Evolutionary conservation across 208 protist species (phyloP), one percentile per base, ranked within the genome.

Genomic region (Acanthamoeba quina): DNA sequence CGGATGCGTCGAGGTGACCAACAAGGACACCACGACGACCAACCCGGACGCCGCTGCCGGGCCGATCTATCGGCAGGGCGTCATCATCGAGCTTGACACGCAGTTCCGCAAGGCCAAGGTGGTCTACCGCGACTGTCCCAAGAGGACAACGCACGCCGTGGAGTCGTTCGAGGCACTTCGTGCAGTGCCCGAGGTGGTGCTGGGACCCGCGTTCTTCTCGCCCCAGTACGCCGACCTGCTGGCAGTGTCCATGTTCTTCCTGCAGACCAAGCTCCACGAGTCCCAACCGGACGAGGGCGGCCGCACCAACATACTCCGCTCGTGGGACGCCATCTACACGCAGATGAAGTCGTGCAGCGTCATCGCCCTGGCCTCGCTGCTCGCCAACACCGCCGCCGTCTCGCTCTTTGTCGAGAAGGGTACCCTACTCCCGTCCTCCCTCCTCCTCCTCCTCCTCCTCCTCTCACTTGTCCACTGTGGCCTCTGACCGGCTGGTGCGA

Each of bases 311-410:
- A 34, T 4, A 5, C 52, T 56, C 26, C 83, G 17, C 26, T 76
- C 89, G 47, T 93, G 89, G 89, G 66, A 76, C 29, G 49, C 66
- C 68, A 26, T 93, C 15, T 83, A 68, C 34, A 66, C 89, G 5
- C 89, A 93, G 56, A 62, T 93, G 89, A 76, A 93, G 52, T 93
- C 89, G 5, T 83, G 62, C 56, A 66, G 52, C 56, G 54, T 93
- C 44, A 37, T 93, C n/a, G 62, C 89, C 24, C 66, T 93, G 7
- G 26, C 66, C 47, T 76, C 89, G 17, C 62, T 93, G 2, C 68
- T 93, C 52, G 19, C 44, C 68, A 5, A 82, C 4, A 2, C 60
- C 5, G 1, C 89, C 6, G 41, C 47, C 21, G 89, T 82, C 31
- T 60, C 70, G 26, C 60, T 34, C 56, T 91, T 91, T 41, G 85